A percentile compares a stretch with the other conserved stretches of the same genome.
phyloP scores from a whole-genome alignment of 2,329 filamentous ascomycete species.

The Exophiala sp. region DNA sequence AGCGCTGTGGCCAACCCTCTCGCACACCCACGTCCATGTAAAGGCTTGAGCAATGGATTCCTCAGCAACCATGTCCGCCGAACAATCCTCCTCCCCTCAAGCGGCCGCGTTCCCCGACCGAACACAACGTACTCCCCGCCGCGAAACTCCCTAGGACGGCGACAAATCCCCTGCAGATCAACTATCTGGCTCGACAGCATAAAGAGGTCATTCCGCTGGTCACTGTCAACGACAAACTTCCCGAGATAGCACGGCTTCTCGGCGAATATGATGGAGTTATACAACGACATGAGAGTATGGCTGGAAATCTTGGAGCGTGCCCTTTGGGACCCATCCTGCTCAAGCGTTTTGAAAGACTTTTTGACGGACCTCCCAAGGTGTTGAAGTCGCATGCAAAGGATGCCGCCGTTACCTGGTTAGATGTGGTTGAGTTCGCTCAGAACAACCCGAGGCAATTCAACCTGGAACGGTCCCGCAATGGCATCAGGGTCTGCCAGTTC shows the following conservation, averaged over 20 bases:
- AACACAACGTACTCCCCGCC: conserved; percentile 36
- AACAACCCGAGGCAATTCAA: conserved; percentile 73
- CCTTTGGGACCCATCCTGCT: conserved; percentile 75
- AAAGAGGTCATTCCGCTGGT: conserved; percentile 57
- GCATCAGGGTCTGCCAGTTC: conserved; percentile 70
- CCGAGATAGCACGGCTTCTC: conserved; percentile 65
- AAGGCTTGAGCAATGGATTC: conserved; percentile 14
- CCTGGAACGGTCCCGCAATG: conserved; percentile 62
- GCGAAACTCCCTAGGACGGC: conserved; percentile 51
- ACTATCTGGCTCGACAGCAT: conserved; percentile 60
- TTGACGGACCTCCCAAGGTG: conserved; percentile 70
- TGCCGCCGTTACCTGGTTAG: conserved; percentile 68
- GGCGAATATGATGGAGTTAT: conserved; percentile 79
- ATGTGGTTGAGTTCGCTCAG: conserved; percentile 78
- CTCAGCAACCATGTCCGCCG: conserved; percentile 31
- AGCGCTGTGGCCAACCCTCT: conserved; percentile 19
- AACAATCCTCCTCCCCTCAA: conserved; percentile 37
- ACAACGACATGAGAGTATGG: conserved; percentile 78
- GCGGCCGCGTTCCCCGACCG: conserved; percentile 42
- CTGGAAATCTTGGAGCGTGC: conserved; percentile 75
- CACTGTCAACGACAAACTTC: conserved; percentile 63
- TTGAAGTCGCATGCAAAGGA: conserved; percentile 58
- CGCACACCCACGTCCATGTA: conserved; percentile 15
- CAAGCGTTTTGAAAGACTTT: conserved; percentile 78
- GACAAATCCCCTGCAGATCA: conserved; percentile 58